These are phyloP conservation scores for Edaphochlamys debaryana DNA, from an alignment of 139 green algal genomes.

Conservation along the genomic window DNA sequence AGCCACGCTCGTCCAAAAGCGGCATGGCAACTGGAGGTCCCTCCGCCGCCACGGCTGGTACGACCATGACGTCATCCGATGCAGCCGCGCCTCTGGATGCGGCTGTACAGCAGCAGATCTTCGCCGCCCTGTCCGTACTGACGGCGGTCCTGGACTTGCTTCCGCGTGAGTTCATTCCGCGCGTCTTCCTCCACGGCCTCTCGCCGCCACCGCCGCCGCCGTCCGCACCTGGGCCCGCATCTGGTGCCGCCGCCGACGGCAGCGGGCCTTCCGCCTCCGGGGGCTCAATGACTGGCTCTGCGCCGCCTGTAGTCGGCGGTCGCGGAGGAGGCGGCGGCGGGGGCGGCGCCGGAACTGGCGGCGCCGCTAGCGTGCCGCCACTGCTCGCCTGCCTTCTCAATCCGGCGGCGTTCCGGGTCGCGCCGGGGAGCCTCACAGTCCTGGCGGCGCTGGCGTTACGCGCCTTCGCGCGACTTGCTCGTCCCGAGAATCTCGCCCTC, in stretches of 20 bases:
- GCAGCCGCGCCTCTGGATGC: slow-evolving; percentile 1
- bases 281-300: not conserved
- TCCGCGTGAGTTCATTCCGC: slow-evolving; percentile 13
- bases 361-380: not conserved
- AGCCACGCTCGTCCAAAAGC: no score
- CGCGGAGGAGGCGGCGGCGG: no score
- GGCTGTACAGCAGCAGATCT: slow-evolving; percentile 17
- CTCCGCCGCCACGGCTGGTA: no score
- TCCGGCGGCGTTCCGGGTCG: not conserved
- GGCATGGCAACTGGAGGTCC: no score
- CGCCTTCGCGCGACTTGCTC: slow-evolving; percentile 1
- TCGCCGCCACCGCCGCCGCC: not conserved
- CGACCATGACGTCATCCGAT: no score
- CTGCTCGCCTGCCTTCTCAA: slow-evolving; percentile 18
- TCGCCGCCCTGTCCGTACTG: slow-evolving; percentile 1
- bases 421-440: not conserved
- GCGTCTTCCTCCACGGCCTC: slow-evolving; percentile 3
- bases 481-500: slow-evolving; percentile 23
- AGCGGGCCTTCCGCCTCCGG: not conserved
- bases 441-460: not conserved
- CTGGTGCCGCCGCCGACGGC: not conserved
- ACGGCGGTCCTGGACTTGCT: slow-evolving; percentile 11
- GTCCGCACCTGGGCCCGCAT: not conserved
- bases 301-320: no score
- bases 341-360: no score